Evolutionary conservation across 2,329 filamentous ascomycete species (phyloP), one percentile per base, ranked within the genome.

Genomic region (Gaeumannomyces sp.): DNA sequence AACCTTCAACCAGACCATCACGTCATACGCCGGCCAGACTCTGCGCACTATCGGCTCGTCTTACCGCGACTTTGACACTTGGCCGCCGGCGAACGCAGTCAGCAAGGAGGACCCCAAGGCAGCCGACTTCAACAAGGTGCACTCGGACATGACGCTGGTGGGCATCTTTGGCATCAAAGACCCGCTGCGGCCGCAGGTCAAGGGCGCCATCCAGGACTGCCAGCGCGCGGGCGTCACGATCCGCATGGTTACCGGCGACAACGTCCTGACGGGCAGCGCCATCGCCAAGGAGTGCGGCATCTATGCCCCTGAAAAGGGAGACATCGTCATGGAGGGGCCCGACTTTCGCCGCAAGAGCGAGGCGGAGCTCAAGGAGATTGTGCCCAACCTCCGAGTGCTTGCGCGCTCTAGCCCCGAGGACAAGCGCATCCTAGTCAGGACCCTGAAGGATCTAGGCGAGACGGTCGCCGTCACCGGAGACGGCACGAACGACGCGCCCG

Each of bases 231-330:
- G 91, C 66, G 90, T 94, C 14, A 84, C 89, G 67, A 90, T 93
- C 25, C 89, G 91, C 71, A 94, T 94, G 91, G 91, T 94, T 3
- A 94, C 91, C 5, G 91, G 91, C 68, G 91, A 94, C 77, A 93
- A 94, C 77, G 86, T 89, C 69, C 78, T 91, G 66, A 94, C 91
- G 10, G 91, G 91, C 1, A 85, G 90, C 73, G 89, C 91, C 28
- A 94, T 94, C 70, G 91, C 91, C 27, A 83, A 83, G 69, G 90
- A 93, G 70, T 93, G 90, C 73, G 90, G 90, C 57, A 93, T 94
- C 66, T 81, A 91, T 65, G 86, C 87, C 57, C 76, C 81, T 4
- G 61, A 62, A 13, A 10, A 53, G 5, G 28, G 31, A 1, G 89
- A 88, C 61, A 73, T 91, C 65, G 85, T 92, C 45, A 89, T 94